Base-by-base conservation (phyloP, 306 rosid genomes). In the Oxytropis ochrocephala region DNA sequence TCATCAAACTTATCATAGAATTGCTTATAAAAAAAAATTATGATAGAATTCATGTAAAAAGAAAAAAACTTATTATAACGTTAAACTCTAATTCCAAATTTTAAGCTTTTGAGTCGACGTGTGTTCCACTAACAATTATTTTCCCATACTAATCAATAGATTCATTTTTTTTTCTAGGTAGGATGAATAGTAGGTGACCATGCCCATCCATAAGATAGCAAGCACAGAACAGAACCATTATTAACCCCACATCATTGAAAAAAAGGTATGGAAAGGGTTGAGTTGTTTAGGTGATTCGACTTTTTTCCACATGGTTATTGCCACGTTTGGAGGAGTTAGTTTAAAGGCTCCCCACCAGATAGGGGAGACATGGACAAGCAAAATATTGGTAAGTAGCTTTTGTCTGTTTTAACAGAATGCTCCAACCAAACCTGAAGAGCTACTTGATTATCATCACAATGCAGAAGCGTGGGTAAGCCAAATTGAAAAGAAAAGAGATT, bases 241-340 rank as follows among this genome's bases (percentile, higher is more conserved):
- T 76, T 67, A 66, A 48, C 55, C 74, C 75, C 62, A 75, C 58
- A 65, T 44, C 83, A 50, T 8, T 3, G 43, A 59, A 9, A 24
- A 14, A 61, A 68, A n/a, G 60, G 52, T 6, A 27, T 10, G 60
- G 12, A 53, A 13, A 64, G 66, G 55, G 38, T 66, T 57, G 46
- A 59, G 62, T 39, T 75, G 70, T 75, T 70, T 59, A 21, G 53
- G 72, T 49, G 75, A 35, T 72, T 68, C 80, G 39, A 72, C 89
- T 21, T 84, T 84, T 77, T 82, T 13, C 59, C 64, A 67, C 76
- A 80, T 47, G 74, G 67, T 65, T 41, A 72, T 38, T 66, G 82
- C 50, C 51, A 38, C 66, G 57, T 64, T 68, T 54, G 64, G 49
- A 55, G 48, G 64, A 42, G 84, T 77, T 53, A 2, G 74, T 55